Base-by-base conservation (phyloP, 2,329 filamentous ascomycete species). In the Berkeleyomyces basicola region DNA sequence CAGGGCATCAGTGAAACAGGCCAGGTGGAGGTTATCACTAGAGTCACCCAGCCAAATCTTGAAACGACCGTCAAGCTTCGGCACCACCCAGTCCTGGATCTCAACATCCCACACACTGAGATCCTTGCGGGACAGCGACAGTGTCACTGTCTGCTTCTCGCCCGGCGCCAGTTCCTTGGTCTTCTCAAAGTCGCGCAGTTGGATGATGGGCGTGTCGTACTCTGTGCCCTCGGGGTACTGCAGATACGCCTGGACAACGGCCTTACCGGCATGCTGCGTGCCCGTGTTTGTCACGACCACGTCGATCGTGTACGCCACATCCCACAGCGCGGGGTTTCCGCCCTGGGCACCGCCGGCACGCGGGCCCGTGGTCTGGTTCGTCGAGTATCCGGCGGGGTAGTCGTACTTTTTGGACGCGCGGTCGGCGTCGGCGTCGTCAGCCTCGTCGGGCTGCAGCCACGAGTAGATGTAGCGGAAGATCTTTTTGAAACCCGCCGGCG, bases 101-200 rank as follows among this genome's bases (percentile, higher is more conserved):
- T 74, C 71, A 0, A 82, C 79, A 69, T 87, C 85, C 87, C 87
- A 90, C 55, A 87, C 85, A 67, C 86, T 88, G 62, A 90, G 63
- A 69, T 90, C 87, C 68, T 85, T 81, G 63, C 87, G 78, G 5
- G 79, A 87, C 63, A 90, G 67, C 0, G 75, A 73, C 67, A 90
- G 76, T 23, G 77, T 75, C 0, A 89, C 78, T 0, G 72, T 77
- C 63, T 72, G 71, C 3, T 72, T 78, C 69, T 82, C 75, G 0
- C 81, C 82, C 0, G 78, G 75, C 3, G 77, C 73, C 14, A 90
- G 71, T 36, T 74, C 71, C 10, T 65, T 62, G 2, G 87, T 74
- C 75, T 90, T 90, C 66, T 86, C 83, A 69, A 90, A 90, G 39
- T 86, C 86, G 11, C 87, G 80, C 23, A 90, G 76, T n/a, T 84